phyloP scores from a whole-genome alignment of 805 yeast species.

The Lipomyces mesembrius region DNA sequence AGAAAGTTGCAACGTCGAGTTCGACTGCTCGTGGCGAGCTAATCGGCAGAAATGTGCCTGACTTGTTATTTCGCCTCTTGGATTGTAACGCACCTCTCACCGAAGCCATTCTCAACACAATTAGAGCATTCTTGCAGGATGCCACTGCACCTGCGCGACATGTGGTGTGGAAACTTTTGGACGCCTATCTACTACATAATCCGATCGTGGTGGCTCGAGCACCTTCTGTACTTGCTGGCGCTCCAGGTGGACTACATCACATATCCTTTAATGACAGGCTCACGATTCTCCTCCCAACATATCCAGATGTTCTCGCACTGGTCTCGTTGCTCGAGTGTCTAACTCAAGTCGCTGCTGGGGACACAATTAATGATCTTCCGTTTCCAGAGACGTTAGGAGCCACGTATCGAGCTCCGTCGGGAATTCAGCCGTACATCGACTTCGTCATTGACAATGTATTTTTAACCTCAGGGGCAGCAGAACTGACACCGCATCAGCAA shows the following conservation, averaged over 20 bases:
- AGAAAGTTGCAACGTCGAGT: constrained; percentile 55
- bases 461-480: constrained; percentile 52
- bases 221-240: constrained; percentile 34
- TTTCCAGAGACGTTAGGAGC: constrained; percentile 70
- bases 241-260: constrained; percentile 43
- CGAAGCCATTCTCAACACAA: constrained; percentile 61
- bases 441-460: constrained; percentile 71
- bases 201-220: constrained; percentile 29
- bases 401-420: constrained; percentile 59
- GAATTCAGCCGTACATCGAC: constrained; percentile 81
- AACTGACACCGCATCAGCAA: constrained; percentile 48
- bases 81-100: constrained; percentile 54
- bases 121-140: constrained; percentile 62
- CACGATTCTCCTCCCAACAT: constrained; percentile 53
- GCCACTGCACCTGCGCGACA: constrained; percentile 49
- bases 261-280: constrained; percentile 53
- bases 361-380: constrained; percentile 49
- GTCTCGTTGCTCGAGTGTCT: constrained; percentile 57
- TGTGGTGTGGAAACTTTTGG: constrained; percentile 70
- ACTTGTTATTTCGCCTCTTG: constrained; percentile 53
- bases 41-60: constrained; percentile 30
- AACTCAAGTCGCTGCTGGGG: constrained; percentile 17
- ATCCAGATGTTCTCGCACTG: constrained; percentile 66
- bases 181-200: constrained; percentile 64
- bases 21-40: constrained; percentile 44